Conservation (phyloP, 2,329 filamentous ascomycete species). For the Colletotrichum gloeosporioides region DNA sequence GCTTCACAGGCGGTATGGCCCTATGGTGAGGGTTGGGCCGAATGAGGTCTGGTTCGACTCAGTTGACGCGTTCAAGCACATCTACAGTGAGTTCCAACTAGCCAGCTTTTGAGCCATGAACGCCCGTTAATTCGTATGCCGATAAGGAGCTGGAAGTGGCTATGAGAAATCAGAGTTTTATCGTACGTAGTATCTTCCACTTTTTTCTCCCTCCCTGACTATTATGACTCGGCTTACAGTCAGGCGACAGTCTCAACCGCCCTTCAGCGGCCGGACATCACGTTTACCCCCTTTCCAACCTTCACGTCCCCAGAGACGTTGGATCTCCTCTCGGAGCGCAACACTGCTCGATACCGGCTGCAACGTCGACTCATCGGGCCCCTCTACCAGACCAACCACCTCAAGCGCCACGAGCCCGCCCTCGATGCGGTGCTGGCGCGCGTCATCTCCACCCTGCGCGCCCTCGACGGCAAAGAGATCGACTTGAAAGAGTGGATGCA, state of each 20-base stretch:
- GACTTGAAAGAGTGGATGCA: conserved; percentile 63
- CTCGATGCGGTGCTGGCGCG: conserved; percentile 45
- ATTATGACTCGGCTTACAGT: background rate
- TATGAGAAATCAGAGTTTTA: conserved; percentile 61
- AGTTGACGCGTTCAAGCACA: conserved; percentile 49
- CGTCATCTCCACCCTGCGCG: conserved; percentile 39
- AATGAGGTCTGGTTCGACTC: conserved; percentile 60
- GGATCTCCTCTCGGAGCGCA: conserved; percentile 56
- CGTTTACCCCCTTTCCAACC: conserved; percentile 33
- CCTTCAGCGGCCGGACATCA: conserved; percentile 46
- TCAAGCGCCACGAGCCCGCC: conserved; percentile 44
- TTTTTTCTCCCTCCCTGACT: background rate
- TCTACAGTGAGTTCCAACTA: conserved; percentile 47
- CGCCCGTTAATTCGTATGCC: background rate
- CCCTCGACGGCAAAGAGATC: conserved; percentile 42
- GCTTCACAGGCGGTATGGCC: conserved; percentile 53
- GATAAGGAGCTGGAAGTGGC: conserved; percentile 48
- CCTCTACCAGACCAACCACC: conserved; percentile 47
- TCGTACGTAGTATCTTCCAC: conserved; percentile 30
- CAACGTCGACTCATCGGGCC: conserved; percentile 57
- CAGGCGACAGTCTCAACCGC: conserved; percentile 47
- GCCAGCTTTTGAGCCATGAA: background rate
- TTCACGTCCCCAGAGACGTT: conserved; percentile 46
- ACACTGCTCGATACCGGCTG: conserved; percentile 50
- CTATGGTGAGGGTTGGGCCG: conserved; percentile 57